Conservation (phyloP, 176 grass and related monocot genomes). For the Guadua angustifolia region DNA sequence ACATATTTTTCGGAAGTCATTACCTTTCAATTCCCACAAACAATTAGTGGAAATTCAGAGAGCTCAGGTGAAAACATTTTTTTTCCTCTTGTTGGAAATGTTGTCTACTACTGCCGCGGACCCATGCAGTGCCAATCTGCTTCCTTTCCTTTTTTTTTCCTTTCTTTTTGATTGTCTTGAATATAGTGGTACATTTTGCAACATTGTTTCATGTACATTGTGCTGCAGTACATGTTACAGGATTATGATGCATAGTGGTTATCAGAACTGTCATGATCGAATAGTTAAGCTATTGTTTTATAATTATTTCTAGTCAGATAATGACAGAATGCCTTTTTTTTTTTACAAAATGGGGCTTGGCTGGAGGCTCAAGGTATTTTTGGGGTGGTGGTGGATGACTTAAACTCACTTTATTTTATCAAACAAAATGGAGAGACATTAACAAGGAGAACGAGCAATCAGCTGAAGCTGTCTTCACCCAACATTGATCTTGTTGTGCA, state of each 20-base stretch:
- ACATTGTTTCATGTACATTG: slow-evolving; percentile 28
- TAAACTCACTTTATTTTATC: slow-evolving; percentile 73
- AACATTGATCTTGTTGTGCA: slow-evolving; percentile 56
- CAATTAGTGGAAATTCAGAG: background rate
- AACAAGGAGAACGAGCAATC: slow-evolving; percentile 66
- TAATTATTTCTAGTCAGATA: slow-evolving; percentile 68
- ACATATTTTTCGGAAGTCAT: slow-evolving; percentile 18
- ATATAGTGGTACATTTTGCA: slow-evolving; percentile 26
- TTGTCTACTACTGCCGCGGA: background rate
- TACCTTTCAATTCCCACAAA: slow-evolving; percentile 1
- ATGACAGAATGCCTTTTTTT: slow-evolving; percentile 60
- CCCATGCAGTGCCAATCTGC: background rate
- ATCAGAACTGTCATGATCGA: slow-evolving; percentile 32
- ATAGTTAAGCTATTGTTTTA: slow-evolving; percentile 21
- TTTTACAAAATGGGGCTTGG: slow-evolving; percentile 83
- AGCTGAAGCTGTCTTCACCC: slow-evolving; percentile 71
- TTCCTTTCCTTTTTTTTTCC: background rate
- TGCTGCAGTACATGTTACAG: background rate
- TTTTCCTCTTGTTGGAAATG: slow-evolving; percentile 12
- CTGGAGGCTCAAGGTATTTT: slow-evolving; percentile 79
- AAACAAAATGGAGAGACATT: slow-evolving; percentile 79
- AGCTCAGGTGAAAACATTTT: slow-evolving; percentile 9
- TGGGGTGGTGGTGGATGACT: slow-evolving; percentile 66
- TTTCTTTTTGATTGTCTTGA: slow-evolving; percentile 13
- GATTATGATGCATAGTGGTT: slow-evolving; percentile 34